Percentiles rank a stretch among this genome's conserved stretches.
These are phyloP conservation scores for Xanthoconium stramineum DNA, from an alignment of 768 basidiomycete genomes.

Conservation along the genomic window DNA sequence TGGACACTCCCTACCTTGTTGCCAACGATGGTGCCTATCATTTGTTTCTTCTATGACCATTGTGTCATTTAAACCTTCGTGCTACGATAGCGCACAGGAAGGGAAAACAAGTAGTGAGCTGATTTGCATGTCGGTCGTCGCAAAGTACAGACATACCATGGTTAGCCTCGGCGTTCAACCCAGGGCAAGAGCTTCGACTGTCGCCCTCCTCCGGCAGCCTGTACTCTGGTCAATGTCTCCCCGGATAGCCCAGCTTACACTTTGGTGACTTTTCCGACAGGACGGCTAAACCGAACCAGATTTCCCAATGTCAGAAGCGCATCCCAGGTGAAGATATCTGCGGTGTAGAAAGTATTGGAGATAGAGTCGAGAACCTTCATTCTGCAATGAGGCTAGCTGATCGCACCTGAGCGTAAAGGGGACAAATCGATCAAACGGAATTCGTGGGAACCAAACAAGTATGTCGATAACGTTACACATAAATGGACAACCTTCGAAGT, in stretches of 20 bases:
- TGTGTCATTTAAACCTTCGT: no score
- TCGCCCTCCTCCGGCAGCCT: conserved; percentile 55
- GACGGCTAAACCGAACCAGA: conserved; percentile 23
- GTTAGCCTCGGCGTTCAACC: conserved; percentile 75
- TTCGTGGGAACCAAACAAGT: neutral
- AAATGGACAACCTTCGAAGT: neutral
- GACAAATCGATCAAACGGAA: no score
- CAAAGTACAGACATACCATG: conserved; percentile 57
- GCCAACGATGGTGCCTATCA: no score
- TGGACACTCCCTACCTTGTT: no score
- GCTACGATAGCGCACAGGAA: no score
- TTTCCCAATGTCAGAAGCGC: conserved; percentile 15
- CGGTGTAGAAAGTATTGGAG: neutral
- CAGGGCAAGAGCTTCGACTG: conserved; percentile 69
- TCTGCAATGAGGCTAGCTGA: neutral
- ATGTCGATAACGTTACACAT: neutral
- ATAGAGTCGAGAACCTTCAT: conserved; percentile 9
- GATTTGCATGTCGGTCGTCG: neutral
- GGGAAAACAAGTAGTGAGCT: neutral
- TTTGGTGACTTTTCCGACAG: conserved; percentile 50
- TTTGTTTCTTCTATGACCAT: no score
- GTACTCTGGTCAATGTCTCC: conserved; percentile 68
- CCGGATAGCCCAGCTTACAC: conserved; percentile 51
- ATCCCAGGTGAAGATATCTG: conserved; percentile 7
- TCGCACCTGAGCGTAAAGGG: neutral